Evolutionary conservation across 2,329 filamentous ascomycete genomes (phyloP).

Genomic region (Fusarium hainanense): DNA sequence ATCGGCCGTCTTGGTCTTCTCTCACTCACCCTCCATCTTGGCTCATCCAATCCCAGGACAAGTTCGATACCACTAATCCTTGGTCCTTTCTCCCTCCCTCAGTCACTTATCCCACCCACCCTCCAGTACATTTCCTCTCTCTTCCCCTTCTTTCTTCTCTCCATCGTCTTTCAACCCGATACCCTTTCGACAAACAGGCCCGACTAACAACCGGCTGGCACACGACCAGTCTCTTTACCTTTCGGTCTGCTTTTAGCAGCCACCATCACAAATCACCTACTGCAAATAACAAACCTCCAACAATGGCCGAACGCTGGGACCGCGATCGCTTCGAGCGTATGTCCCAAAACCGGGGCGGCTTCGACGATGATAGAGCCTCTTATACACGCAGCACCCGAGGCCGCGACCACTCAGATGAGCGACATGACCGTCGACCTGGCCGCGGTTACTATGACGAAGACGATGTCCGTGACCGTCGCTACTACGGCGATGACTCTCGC

Average conservation of each 20-base stretch:
- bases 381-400: conserved; percentile 52
- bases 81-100: conserved; percentile 15
- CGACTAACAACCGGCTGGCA: conserved; percentile 11
- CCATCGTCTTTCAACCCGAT: conserved; percentile 11
- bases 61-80: conserved; percentile 24
- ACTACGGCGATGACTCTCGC: conserved; percentile 66
- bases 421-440: conserved; percentile 58
- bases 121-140: conserved; percentile 29
- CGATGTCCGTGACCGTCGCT: conserved; percentile 62
- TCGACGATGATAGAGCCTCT: conserved; percentile 63
- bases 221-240: conserved; percentile 26
- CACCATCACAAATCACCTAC: conserved; percentile 11
- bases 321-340: conserved; percentile 62
- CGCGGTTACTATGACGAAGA: conserved; percentile 61
- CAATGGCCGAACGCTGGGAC: conserved; percentile 62
- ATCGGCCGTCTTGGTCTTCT: conserved; percentile 35
- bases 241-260: conserved; percentile 19
- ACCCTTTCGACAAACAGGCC: conserved; percentile 13
- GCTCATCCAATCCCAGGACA: conserved; percentile 32
- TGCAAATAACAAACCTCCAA: conserved; percentile 1
- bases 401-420: conserved; percentile 60
- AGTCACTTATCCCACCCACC: conserved; percentile 41
- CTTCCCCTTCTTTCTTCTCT: conserved; percentile 10
- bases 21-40: conserved; percentile 35
- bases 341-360: conserved; percentile 58